Conservation (phyloP, 2,329 filamentous ascomycete species). For the Sporothrix humicola region DNA sequence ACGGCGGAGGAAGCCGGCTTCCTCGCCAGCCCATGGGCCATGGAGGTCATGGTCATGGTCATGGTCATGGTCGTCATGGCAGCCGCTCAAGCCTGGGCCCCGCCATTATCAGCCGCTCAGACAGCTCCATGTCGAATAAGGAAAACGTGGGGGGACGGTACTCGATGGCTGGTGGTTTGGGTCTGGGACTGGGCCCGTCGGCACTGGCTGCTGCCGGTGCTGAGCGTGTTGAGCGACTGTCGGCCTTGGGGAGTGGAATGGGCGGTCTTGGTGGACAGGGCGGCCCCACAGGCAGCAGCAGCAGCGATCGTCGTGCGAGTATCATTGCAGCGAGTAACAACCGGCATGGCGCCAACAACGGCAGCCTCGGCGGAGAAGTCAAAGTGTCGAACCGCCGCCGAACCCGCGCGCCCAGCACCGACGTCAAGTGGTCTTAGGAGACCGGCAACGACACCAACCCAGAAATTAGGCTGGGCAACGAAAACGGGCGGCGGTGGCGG, state of each 20-base stretch:
- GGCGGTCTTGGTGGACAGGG: background rate
- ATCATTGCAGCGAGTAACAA: constrained; percentile 5
- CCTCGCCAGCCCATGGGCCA: constrained; percentile 42
- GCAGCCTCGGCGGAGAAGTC: constrained; percentile 25
- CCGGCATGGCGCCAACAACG: constrained; percentile 1
- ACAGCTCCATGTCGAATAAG: constrained; percentile 41
- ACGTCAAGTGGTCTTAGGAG: constrained; percentile 39
- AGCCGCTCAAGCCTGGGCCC: constrained; percentile 42
- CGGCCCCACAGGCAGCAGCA: constrained; percentile 11
- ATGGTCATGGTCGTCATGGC: constrained; percentile 33
- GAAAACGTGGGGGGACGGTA: constrained; percentile 38
- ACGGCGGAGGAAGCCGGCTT: constrained; percentile 39
- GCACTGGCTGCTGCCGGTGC: background rate
- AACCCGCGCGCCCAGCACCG: constrained; percentile 36
- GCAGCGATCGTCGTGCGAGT: constrained; percentile 13
- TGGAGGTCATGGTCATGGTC: constrained; percentile 32
- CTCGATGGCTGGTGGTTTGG: constrained; percentile 22
- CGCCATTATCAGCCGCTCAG: constrained; percentile 38
- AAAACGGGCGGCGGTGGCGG: background rate
- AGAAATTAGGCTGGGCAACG: no score
- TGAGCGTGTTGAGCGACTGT: constrained; percentile 32
- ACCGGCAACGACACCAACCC: background rate
- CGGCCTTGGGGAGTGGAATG: constrained; percentile 34
- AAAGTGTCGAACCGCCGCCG: constrained; percentile 34
- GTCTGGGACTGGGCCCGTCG: constrained; percentile 15